Base-by-base conservation (phyloP, 208 protist genomes). In the Lotmaria passim region DNA sequence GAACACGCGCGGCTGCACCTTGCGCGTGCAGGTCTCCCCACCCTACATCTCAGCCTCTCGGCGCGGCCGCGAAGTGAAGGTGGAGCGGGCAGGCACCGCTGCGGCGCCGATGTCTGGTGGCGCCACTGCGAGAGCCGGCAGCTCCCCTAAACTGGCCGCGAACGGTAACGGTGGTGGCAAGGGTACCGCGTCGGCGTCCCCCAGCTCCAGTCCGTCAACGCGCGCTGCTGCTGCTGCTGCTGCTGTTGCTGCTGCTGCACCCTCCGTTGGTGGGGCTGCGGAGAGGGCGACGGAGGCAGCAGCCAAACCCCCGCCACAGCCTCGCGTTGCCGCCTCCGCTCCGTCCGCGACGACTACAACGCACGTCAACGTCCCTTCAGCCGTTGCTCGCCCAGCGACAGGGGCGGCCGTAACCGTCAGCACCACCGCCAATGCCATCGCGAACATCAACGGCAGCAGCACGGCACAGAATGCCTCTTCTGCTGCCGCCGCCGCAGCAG, bases 1-100 rank as follows among this genome's bases (percentile, higher is more conserved):
- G 65, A 93, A 87, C 77, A 93, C 86, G 19, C 82, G 83, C 17
- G 90, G 90, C n/a, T 81, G 82, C 38, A 88, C 90, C 12, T 62
- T 95, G 28, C 85, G 90, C 3, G 87, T 93, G 57, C 90, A 95
- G 60, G 90, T 93, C 23, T 86, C 87, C 11, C 90, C 90, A 14
- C 90, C 90, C 23, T 93, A 90, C 77, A 75, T 91, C 50, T 82
- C 82, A 6, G 47, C 64, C 46, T 69, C 56, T n/a, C 85, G 90
- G 28, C 83, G 90, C 19, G 90, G 90, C 7, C 67, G 62, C 24
- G 73, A 75, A 17, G 61, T 93, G 36, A 66, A 64, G 58, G n/a
- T 38, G 62, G 70, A 76, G 38, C 53, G 62, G 10, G 24, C 15
- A 7, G 31, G 30, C 1, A 33, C 52, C 8, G 7, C 50, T 11